Base-by-base conservation (phyloP, 768 basidiomycete genomes). In the Omphalotus guepiniiformis region DNA sequence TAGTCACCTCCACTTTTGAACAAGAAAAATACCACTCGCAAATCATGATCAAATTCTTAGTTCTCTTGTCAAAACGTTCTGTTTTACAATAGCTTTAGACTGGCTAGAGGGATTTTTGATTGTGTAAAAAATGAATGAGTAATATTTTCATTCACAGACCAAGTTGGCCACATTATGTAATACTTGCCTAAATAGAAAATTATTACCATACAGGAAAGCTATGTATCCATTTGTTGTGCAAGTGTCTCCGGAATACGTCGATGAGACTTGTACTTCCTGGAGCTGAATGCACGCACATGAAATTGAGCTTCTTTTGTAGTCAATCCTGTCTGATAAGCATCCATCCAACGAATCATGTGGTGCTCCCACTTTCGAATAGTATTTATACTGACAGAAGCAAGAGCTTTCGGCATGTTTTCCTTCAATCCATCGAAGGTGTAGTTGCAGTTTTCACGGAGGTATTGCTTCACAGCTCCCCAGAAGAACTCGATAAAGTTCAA, bases 311-410 rank as follows among this genome's bases (percentile, higher is more conserved):
- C 60, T 30, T 54, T 54, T 3, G 59, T 55, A 23, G 39, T 45
- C 15, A 68, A 39, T 11, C 63, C 63, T 13, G 39, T 32, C 19
- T 49, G 2, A 45, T 70, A 71, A n/a, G 68, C 64, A 38, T 66
- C 56, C 51, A 68, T 63, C 55, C 60, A 69, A 18, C 64, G 18
- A 23, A 44, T 23, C 52, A 61, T 59, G 4, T 54, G 45, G 51
- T 69, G 62, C 40, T 71, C 64, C 68, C 68, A 71, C 35, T 58
- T 55, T 21, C 61, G 53, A 19, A 69, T 64, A 3, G 63, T 60
- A 9, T 53, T 28, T 23, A 61, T 36, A 47, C 45, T 34, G 37
- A 60, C 55, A 6, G 58, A 58, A 7, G 18, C 43, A n/a, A 62
- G 29, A 22, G 59, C 59, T 2, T 43, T 39, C 4, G 52, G 53